Conservation (phyloP, 2,329 filamentous ascomycete species). For the Claviceps citrina region DNA sequence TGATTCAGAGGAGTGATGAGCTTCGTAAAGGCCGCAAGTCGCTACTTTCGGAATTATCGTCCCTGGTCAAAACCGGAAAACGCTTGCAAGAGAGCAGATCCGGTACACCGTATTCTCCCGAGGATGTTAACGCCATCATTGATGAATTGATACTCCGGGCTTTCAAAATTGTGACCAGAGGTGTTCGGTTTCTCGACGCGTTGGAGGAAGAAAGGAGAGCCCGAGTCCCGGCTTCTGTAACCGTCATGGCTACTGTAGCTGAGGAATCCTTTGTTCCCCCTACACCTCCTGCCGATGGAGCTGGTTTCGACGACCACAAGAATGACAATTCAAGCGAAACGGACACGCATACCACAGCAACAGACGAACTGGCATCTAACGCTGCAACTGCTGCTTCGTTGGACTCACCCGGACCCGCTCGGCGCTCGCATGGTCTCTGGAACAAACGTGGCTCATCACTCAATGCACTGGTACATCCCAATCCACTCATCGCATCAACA, state of each 20-base stretch:
- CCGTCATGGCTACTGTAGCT: conserved; percentile 43
- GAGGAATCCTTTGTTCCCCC: conserved; percentile 45
- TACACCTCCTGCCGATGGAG: conserved; percentile 46
- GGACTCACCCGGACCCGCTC: conserved; percentile 22
- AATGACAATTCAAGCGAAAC: conserved; percentile 20
- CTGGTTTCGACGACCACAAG: conserved; percentile 29
- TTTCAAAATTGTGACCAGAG: conserved; percentile 85
- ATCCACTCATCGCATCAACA: conserved; percentile 13
- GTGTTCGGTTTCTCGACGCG: conserved; percentile 76
- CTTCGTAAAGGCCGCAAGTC: conserved; percentile 73
- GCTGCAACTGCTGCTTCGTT: conserved; percentile 19
- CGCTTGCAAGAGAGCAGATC: conserved; percentile 60
- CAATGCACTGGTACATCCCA: conserved; percentile 18
- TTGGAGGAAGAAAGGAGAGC: conserved; percentile 50
- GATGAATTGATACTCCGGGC: conserved; percentile 90
- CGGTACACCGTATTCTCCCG: conserved; percentile 28
- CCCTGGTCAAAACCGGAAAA: conserved; percentile 79
- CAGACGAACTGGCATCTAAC: conserved; percentile 15
- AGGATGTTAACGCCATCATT: conserved; percentile 58
- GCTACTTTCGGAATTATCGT: conserved; percentile 74
- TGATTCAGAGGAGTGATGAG: conserved; percentile 60
- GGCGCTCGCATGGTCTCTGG: conserved; percentile 19
- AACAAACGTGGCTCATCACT: conserved; percentile 33
- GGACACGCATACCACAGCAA: conserved; percentile 22
- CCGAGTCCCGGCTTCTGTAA: conserved; percentile 36